Percentiles rank a stretch among this genome's conserved stretches.
Evolutionary conservation across 805 yeast species (phyloP).

Genomic region (Candida tammaniensis): DNA sequence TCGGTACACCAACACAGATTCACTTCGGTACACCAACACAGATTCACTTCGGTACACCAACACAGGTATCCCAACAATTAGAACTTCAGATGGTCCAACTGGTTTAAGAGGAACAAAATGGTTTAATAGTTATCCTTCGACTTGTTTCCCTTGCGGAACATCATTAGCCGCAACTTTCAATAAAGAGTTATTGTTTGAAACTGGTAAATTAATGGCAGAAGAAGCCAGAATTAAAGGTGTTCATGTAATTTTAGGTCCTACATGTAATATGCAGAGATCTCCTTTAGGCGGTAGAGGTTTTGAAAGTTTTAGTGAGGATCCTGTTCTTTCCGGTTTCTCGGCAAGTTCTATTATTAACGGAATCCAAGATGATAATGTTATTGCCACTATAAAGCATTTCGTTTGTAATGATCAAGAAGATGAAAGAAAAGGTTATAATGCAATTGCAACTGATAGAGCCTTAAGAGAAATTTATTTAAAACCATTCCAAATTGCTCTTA

Average conservation of each 20-base stretch:
- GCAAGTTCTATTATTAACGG: constrained; percentile 24
- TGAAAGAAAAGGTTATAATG: constrained; percentile 24
- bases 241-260: constrained; percentile 29
- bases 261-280: constrained; percentile 30
- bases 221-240: constrained; percentile 29
- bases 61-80: constrained; percentile 45
- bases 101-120: constrained; percentile 31
- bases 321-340: constrained; percentile 26
- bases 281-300: constrained; percentile 33
- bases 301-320: constrained; percentile 31
- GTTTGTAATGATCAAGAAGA: constrained; percentile 31
- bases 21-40: no score
- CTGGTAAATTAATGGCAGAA: constrained; percentile 29
- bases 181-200: constrained; percentile 30
- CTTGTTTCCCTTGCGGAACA: constrained; percentile 34
- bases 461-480: constrained; percentile 31
- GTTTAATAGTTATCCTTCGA: constrained; percentile 23
- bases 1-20: no score
- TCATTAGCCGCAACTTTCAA: constrained; percentile 29
- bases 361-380: constrained; percentile 24
- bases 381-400: constrained; percentile 30
- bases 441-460: constrained; percentile 27
- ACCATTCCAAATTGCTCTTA: constrained; percentile 29
- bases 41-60: no score
- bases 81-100: constrained; percentile 38